phyloP scores from a whole-genome alignment of 305 asterid genomes.

The Fraxinus paxiana region DNA sequence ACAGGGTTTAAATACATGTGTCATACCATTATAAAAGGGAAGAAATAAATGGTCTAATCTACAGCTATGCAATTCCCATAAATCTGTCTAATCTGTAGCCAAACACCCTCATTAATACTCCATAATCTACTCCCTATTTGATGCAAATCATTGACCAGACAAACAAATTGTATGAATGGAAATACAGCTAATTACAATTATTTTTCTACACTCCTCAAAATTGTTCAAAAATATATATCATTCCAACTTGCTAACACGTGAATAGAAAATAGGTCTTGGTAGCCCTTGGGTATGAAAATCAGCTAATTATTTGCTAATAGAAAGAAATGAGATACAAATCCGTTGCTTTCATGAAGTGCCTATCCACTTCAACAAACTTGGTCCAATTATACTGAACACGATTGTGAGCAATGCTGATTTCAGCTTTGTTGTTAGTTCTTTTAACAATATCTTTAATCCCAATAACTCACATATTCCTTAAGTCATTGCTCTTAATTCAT shows the following conservation, averaged over 20 bases:
- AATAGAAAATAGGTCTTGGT: neutral
- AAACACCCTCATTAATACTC: neutral
- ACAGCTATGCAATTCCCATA: neutral
- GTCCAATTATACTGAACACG: neutral
- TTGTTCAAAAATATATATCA: neutral
- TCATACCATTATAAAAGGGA: neutral
- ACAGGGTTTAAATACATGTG: neutral
- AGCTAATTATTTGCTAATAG: neutral
- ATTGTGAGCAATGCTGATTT: neutral
- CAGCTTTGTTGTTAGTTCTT: neutral
- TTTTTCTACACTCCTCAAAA: neutral
- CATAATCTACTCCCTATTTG: neutral
- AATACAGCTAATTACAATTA: neutral
- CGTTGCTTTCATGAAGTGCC: neutral
- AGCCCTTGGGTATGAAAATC: neutral
- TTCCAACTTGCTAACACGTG: neutral
- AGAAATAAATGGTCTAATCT: neutral
- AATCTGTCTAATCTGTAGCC: neutral
- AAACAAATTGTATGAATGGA: neutral
- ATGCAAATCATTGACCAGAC: neutral
- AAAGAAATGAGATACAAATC: neutral
- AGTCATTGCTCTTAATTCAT: neutral
- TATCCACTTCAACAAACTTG: neutral
- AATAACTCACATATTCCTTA: neutral
- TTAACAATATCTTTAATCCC: neutral